Base-by-base conservation (phyloP, 2,329 filamentous ascomycete species). In the Verticillium nonalfalfae region DNA sequence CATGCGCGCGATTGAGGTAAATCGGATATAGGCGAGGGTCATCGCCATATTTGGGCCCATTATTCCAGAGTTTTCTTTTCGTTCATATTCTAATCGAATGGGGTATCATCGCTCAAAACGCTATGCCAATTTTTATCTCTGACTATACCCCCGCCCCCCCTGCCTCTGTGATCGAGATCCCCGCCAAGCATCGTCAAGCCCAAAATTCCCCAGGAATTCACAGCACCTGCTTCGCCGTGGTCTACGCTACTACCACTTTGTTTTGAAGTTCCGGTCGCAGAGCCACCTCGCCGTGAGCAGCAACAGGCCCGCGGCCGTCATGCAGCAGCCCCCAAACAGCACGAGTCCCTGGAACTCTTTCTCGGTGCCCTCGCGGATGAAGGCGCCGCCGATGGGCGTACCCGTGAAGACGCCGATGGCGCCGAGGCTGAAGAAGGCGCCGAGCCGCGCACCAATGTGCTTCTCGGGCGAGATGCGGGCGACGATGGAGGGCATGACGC, bases 381-480 rank as follows among this genome's bases (percentile, higher is more conserved):
- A 61, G 40, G 60, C 60, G 15, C 60, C 60, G 26, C 60, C 60
- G 45, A 61, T 61, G 56, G 60, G 60, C 56, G 60, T 61, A 14
- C 60, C 60, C 11, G 60, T 61, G 40, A 61, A 61, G 18, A 61
- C 60, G 26, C 60, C 60, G 26, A 61, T 58, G 21, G 60, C 45
- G 39, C 60, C 57, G 56, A 57, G 57, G 45, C 56, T 61, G 21
- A 57, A 61, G 31, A 61, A 61, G 14, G 60, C 60, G 7, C 60
- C 60, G n/a, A 61, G 60, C 1, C 60, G 56, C 15, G 60, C 60
- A 14, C 60, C 60, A 18, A 61, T 52, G 40, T 58, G 56, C 34
- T 61, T 57, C 5, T 56, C 35, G 7, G 60, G 60, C 7, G 60
- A 61, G 18, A 61, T 45, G 14, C 40, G 40, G 33, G 57, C 56